These are phyloP conservation scores for Beauveria varroae DNA, from an alignment of 2,329 filamentous ascomycete species.

Conservation along the genomic window DNA sequence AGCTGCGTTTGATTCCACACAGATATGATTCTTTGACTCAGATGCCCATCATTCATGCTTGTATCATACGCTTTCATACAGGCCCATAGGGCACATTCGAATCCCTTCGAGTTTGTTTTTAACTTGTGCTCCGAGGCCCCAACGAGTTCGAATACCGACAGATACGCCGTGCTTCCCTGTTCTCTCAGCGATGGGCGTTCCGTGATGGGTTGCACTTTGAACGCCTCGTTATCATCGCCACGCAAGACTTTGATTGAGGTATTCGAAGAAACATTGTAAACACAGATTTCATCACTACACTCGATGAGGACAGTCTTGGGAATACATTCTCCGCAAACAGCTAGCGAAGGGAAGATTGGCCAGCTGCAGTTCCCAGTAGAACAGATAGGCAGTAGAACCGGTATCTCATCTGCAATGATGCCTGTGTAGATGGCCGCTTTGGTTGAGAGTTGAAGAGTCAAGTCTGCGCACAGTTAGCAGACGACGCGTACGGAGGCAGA, in stretches of 20 bases:
- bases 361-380: conserved; percentile 28
- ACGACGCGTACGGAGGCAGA: too few species aligned
- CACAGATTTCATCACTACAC: conserved; percentile 21
- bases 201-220: conserved; percentile 22
- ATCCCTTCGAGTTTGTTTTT: conserved; percentile 16
- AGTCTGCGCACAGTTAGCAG: conserved; percentile 11
- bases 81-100: conserved; percentile 30
- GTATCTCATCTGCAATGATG: conserved; percentile 24
- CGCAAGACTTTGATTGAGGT: conserved; percentile 20
- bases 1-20: conserved; percentile 25
- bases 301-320: conserved; percentile 10
- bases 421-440: conserved; percentile 32
- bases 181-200: conserved; percentile 12
- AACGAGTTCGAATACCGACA: conserved; percentile 30
- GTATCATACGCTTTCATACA: conserved; percentile 27
- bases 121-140: conserved; percentile 19
- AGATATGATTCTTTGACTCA: conserved; percentile 17
- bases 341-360: conserved; percentile 29
- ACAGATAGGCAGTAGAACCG: conserved; percentile 21
- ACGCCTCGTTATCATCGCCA: conserved; percentile 19
- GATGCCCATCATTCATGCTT: conserved; percentile 21
- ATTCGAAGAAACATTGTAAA: conserved; percentile 22
- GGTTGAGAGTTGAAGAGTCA: conserved; percentile 24
- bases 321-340: conserved; percentile 27
- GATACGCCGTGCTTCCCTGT: conserved; percentile 17